phyloP scores from a whole-genome alignment of 192 early-diverging fungal species.

The Radiomyces spectabilis region DNA sequence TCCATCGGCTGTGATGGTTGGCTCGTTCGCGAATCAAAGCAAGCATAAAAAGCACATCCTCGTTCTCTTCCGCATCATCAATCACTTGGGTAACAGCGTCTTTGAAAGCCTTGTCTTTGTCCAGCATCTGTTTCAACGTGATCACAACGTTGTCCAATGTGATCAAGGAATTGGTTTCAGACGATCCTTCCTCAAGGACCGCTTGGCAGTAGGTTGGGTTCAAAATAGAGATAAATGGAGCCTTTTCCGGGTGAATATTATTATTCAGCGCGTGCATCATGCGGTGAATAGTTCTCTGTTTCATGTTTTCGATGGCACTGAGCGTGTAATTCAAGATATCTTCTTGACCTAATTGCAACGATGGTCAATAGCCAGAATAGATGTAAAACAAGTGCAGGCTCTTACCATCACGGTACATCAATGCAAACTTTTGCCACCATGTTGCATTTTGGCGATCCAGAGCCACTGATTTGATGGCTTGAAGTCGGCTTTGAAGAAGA shows the following conservation, averaged over 20 bases:
- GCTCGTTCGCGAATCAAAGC: constrained; percentile 13
- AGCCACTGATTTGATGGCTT: constrained; percentile 5
- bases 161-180: constrained; percentile 1
- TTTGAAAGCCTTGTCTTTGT: constrained; percentile 4
- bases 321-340: constrained; percentile 7
- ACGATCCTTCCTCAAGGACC: not conserved
- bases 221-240: constrained; percentile 19
- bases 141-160: constrained; percentile 9
- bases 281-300: not conserved
- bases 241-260: not conserved
- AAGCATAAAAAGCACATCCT: constrained; percentile 22
- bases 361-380: too few species aligned
- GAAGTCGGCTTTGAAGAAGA: constrained; percentile 36
- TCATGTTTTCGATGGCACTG: not conserved
- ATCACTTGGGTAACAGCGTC: constrained; percentile 6
- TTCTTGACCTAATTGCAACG: constrained; percentile 22
- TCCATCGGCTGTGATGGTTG: constrained; percentile 16
- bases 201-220: constrained; percentile 1
- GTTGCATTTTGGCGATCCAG: constrained; percentile 5
- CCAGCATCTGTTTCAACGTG: constrained; percentile 5
- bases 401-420: constrained; percentile 44
- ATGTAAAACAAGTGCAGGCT: not conserved
- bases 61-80: constrained; percentile 22
- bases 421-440: constrained; percentile 34
- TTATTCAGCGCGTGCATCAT: constrained; percentile 2